Base-by-base conservation (phyloP, 768 basidiomycete species). In the Podaxis sp. region DNA sequence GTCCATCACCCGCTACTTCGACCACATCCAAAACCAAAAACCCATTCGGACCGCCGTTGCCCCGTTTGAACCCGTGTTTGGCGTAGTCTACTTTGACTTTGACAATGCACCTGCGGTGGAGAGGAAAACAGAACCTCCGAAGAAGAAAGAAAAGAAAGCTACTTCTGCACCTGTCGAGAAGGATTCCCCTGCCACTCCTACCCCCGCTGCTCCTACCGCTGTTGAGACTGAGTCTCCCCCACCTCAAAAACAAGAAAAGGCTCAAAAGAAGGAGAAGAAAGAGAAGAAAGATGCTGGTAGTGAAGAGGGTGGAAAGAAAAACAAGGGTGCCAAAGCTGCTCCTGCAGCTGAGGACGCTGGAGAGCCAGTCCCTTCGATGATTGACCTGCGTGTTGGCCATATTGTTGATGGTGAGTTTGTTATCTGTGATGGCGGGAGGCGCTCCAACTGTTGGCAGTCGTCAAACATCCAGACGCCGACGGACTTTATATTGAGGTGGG, bases 401-500 rank as follows among this genome's bases (percentile, higher is more conserved):
- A 96, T 99, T 66, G 77, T 98, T 17, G 92, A 97, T 72, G 87
- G 95, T 96, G 68, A 71, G 86, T 75, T 36, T 12, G 33, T 57
- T 36, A 28, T 4, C 1, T 36, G 36, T 26, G 28, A 40, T 8
- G n/a, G 30, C 15, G 24, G 52, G 38, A 54, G 58, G 60, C 66
- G 30, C 56, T 54, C 4, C 52, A 12, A 30, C 56, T 24, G 12
- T 50, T n/a, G 50, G 10, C 70, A 96, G 96, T 99, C 69, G 88
- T 87, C 76, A 93, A 92, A 70, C 97, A 99, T 72, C 96, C 97
- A 15, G 97, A 99, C 71, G 97, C 97, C 2, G 97, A 99, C 70
- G 88, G 93, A 55, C 83, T 99, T n/a, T 99, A 99, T 71, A 86
- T 99, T 64, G 96, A 99, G 84, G 91, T 87, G 71, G 38, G 79